phyloP scores from a whole-genome alignment of 2,329 filamentous ascomycete genomes.

The Trichoderma gracile region DNA sequence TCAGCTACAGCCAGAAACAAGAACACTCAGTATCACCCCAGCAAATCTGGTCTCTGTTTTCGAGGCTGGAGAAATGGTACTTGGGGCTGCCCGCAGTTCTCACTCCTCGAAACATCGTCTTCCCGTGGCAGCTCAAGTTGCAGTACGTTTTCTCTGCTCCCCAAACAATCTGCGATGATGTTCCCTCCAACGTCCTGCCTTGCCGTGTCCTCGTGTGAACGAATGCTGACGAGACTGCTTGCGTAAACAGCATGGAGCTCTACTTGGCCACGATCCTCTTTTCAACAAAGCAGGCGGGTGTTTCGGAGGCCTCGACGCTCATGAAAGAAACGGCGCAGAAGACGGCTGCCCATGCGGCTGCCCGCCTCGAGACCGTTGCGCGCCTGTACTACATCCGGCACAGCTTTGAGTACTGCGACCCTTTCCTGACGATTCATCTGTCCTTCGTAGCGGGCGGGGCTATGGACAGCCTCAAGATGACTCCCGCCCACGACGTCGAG shows the following conservation, averaged over 20 bases:
- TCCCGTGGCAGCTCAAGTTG: constrained; percentile 37
- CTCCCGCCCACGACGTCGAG: neutral
- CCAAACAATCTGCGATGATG: neutral
- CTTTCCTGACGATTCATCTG: constrained; percentile 16
- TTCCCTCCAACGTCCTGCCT: no score
- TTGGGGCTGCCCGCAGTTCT: constrained; percentile 31
- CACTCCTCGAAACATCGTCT: constrained; percentile 31
- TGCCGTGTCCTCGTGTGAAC: no score
- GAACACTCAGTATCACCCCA: constrained; percentile 10
- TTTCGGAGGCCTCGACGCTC: neutral
- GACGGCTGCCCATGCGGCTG: constrained; percentile 29
- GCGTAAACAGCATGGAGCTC: constrained; percentile 8
- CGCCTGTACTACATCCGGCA: constrained; percentile 41
- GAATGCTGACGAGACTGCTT: neutral
- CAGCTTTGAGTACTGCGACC: constrained; percentile 30
- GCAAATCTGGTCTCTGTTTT: constrained; percentile 26
- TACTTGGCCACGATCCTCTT: constrained; percentile 15
- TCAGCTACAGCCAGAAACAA: neutral
- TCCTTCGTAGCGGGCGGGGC: constrained; percentile 12
- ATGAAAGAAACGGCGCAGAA: constrained; percentile 6
- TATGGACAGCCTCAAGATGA: constrained; percentile 8
- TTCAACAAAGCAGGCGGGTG: neutral
- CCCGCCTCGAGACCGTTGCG: constrained; percentile 37
- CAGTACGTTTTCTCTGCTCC: constrained; percentile 33
- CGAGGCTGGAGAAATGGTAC: constrained; percentile 32